These are phyloP conservation scores for Pleurotus platypus DNA, from an alignment of 768 basidiomycete genomes.

Conservation along the genomic window DNA sequence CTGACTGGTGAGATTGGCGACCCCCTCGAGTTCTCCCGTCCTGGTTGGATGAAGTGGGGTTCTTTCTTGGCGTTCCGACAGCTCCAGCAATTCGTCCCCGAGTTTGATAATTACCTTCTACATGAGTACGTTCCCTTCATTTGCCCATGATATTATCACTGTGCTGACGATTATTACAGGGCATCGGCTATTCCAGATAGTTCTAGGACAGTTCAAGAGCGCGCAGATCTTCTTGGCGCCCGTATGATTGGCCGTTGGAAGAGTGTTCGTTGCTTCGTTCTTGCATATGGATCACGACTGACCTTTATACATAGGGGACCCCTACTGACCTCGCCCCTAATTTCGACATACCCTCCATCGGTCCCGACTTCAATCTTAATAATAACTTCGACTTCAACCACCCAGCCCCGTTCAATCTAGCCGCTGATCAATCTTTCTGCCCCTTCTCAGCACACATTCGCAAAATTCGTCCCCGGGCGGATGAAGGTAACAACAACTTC, in stretches of 20 bases:
- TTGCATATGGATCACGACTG: background rate
- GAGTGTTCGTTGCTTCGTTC: slow-evolving; percentile 14
- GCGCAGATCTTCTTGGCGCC: slow-evolving; percentile 24
- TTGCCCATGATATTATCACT: too few relatives aligned
- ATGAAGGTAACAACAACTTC: slow-evolving; percentile 11
- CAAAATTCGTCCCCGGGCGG: slow-evolving; percentile 24
- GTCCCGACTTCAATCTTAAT: slow-evolving; percentile 13
- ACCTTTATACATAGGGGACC: slow-evolving; percentile 5
- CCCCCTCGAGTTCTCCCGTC: slow-evolving; percentile 15
- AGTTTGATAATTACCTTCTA: slow-evolving; percentile 22
- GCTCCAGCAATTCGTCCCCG: slow-evolving; percentile 28
- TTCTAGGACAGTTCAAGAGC: slow-evolving; percentile 15
- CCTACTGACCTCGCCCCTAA: slow-evolving; percentile 4
- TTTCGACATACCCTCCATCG: slow-evolving; percentile 15
- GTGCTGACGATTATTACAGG: background rate
- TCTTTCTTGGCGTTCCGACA: slow-evolving; percentile 31
- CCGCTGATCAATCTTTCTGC: slow-evolving; percentile 14
- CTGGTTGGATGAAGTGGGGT: slow-evolving; percentile 22
- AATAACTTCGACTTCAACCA: slow-evolving; percentile 25
- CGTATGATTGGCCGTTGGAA: slow-evolving; percentile 31
- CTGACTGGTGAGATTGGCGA: slow-evolving; percentile 17
- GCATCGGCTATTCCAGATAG: slow-evolving; percentile 10
- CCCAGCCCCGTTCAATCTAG: background rate
- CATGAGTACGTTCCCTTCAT: background rate
- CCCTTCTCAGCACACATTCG: slow-evolving; percentile 24